Percentiles rank a stretch among this genome's conserved stretches.
These are phyloP conservation scores for Fonsecaea pedrosoi DNA, from an alignment of 2,329 filamentous ascomycete genomes.

Conservation along the genomic window DNA sequence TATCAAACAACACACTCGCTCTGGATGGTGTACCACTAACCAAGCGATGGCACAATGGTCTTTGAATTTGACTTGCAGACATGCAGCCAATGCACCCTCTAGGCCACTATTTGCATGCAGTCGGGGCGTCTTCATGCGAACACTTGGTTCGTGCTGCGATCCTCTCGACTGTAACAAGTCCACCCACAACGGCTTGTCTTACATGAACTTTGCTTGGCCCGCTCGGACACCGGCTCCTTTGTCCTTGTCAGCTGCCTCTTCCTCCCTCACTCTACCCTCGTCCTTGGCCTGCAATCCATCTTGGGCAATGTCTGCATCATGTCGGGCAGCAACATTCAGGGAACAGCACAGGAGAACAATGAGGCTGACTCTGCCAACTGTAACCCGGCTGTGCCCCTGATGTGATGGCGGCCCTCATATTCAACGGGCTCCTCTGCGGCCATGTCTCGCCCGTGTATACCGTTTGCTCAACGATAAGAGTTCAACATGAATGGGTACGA, in stretches of 20 bases:
- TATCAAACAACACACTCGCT: not conserved
- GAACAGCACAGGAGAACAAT: not conserved
- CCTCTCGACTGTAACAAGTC: not conserved
- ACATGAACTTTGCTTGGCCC: not conserved
- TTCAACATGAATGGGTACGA: constrained; percentile 21
- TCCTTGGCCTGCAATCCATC: not conserved
- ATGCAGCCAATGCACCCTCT: not conserved
- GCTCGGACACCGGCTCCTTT: not conserved
- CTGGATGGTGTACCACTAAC: not conserved
- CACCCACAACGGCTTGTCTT: not conserved
- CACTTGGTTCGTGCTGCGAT: not conserved
- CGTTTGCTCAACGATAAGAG: not conserved
- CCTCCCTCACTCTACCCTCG: not conserved
- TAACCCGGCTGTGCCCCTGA: not conserved
- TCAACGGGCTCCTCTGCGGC: not conserved
- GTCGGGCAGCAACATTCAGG: constrained; percentile 2
- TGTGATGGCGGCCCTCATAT: not conserved
- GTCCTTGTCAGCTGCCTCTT: not conserved
- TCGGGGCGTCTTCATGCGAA: not conserved
- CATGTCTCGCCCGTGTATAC: not conserved
- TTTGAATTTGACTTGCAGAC: not conserved
- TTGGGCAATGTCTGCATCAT: not conserved
- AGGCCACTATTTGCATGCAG: not conserved
- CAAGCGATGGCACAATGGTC: not conserved
- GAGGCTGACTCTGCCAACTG: not conserved